phyloP scores from a whole-genome alignment of 352 stramenopile species.

The Detonula confervacea region DNA sequence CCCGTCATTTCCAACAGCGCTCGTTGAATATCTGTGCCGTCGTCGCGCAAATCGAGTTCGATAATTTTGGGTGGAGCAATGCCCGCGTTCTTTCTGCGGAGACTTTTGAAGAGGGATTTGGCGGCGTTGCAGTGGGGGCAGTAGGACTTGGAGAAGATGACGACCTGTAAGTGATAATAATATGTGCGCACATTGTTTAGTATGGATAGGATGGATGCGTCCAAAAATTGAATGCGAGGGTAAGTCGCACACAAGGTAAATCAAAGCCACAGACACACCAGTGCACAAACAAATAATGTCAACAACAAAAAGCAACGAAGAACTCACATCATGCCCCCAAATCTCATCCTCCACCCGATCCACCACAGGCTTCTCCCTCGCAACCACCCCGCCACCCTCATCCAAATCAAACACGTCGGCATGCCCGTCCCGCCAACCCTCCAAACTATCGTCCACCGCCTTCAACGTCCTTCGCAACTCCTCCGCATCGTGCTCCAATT shows the following conservation, averaged over 20 bases:
- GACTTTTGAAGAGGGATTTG: conserved; percentile 87
- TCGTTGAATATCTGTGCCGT: conserved; percentile 90
- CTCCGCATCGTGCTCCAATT: not conserved
- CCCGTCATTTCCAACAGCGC: conserved; percentile 91
- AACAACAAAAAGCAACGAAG: not conserved
- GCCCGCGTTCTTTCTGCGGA: not conserved
- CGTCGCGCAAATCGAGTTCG: conserved; percentile 83
- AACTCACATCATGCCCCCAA: not conserved
- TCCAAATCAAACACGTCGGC: conserved; percentile 1
- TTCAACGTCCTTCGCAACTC: conserved; percentile 7
- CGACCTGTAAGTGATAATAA: no score
- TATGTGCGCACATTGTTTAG: no score
- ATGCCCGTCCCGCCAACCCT: not conserved
- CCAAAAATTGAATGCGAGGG: no score
- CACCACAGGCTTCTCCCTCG: not conserved
- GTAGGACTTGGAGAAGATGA: conserved; percentile 87
- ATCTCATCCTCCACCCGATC: not conserved
- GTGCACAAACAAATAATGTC: not conserved
- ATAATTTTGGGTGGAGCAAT: conserved; percentile 39
- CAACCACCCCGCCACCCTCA: not conserved
- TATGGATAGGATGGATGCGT: conserved; percentile 1
- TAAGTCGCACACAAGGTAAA: not conserved
- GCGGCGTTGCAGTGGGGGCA: conserved; percentile 92
- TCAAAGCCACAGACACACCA: not conserved
- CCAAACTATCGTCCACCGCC: conserved; percentile 6